These are phyloP conservation scores for Coniella vitis DNA, from an alignment of 2,329 filamentous ascomycete species.

Conservation along the genomic window DNA sequence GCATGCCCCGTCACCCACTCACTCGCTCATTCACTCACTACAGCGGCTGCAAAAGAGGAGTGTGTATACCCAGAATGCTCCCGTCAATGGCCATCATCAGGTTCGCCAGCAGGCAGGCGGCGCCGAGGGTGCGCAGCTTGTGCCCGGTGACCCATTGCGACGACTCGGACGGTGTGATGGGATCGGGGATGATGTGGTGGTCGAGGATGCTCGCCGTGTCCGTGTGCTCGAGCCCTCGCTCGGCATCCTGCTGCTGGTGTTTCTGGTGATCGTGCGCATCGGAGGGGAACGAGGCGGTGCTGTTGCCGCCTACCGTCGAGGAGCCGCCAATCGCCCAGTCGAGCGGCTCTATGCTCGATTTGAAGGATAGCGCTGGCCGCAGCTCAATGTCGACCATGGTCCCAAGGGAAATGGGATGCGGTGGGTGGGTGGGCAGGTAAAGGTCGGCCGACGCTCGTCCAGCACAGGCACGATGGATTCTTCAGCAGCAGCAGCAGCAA, in stretches of 20 bases:
- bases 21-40: too few relatives aligned
- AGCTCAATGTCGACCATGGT: constrained; percentile 1
- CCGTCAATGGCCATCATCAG: constrained; percentile 2
- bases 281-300: background rate
- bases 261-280: background rate
- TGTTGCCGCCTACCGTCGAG: background rate
- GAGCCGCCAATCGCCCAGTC: background rate
- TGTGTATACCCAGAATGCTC: background rate
- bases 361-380: background rate
- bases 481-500: too few relatives aligned
- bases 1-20: too few relatives aligned
- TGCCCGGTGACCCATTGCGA: background rate
- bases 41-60: background rate
- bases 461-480: too few relatives aligned
- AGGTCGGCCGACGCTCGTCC: too few relatives aligned
- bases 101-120: background rate
- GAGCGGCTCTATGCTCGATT: background rate
- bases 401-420: too few relatives aligned
- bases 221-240: background rate
- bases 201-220: background rate
- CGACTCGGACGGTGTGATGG: background rate
- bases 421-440: too few relatives aligned
- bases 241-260: background rate
- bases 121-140: background rate
- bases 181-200: background rate